Evolutionary conservation across 2,329 filamentous ascomycete genomes (phyloP).

Genomic region (Pseudofabraea citricarpa): DNA sequence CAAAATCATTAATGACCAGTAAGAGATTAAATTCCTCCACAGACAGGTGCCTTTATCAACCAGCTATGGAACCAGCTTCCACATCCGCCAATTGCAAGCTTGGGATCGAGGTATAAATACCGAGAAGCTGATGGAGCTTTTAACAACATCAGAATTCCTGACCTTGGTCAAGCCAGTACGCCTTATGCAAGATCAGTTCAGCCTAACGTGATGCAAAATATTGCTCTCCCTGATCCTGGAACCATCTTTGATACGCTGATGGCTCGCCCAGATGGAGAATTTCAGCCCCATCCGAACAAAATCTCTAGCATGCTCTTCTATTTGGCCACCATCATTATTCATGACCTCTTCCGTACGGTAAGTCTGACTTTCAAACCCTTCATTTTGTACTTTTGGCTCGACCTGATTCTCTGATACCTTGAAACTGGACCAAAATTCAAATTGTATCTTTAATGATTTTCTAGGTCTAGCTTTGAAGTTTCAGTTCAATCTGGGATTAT

Average conservation of each 20-base stretch:
- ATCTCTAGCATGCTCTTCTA: slow-evolving; percentile 75
- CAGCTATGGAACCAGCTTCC: slow-evolving; percentile 68
- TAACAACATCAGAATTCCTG: slow-evolving; percentile 64
- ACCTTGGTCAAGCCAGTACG: slow-evolving; percentile 62
- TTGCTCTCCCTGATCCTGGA: slow-evolving; percentile 58
- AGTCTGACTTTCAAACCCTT: too few relatives aligned
- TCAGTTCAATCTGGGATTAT: too few relatives aligned
- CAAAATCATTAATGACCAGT: too few relatives aligned
- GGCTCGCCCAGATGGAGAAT: slow-evolving; percentile 39
- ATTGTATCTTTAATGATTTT: too few relatives aligned
- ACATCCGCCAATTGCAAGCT: slow-evolving; percentile 64
- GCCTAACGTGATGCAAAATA: slow-evolving; percentile 55
- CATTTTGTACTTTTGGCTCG: too few relatives aligned
- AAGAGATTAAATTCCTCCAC: too few relatives aligned
- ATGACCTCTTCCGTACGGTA: slow-evolving; percentile 59
- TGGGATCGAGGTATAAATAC: slow-evolving; percentile 59
- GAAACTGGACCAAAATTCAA: too few relatives aligned
- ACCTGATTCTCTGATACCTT: background rate
- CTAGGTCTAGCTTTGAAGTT: too few relatives aligned
- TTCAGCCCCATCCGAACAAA: slow-evolving; percentile 62
- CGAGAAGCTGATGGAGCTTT: slow-evolving; percentile 64
- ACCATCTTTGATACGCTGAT: slow-evolving; percentile 60
- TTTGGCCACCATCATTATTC: slow-evolving; percentile 63
- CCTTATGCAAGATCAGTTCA: slow-evolving; percentile 62
- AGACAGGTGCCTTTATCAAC: slow-evolving; percentile 61